These are phyloP conservation scores for Fusarium multiceps DNA, from an alignment of 2,329 filamentous ascomycete species.

Conservation along the genomic window DNA sequence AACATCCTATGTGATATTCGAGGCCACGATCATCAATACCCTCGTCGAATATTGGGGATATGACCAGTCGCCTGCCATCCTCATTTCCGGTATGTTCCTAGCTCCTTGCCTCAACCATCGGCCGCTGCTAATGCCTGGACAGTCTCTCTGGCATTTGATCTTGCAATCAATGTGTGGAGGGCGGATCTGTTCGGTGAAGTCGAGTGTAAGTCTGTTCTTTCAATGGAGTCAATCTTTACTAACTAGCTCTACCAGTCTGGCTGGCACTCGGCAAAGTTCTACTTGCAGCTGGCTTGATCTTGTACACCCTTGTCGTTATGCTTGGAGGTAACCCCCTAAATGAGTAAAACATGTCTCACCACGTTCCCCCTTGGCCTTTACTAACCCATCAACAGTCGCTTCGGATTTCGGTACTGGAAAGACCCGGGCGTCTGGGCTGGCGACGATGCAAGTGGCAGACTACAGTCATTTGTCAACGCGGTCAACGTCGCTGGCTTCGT, in stretches of 20 bases:
- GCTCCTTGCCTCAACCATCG: too few species aligned
- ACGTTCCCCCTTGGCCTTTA: too few species aligned
- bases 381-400: conserved; percentile 58
- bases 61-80: not conserved
- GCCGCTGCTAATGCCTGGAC: too few species aligned
- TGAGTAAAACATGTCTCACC: not conserved
- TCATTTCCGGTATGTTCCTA: too few species aligned
- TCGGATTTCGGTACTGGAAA: conserved; percentile 75
- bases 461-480: not conserved
- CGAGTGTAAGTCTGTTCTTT: too few species aligned
- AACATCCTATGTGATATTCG: not conserved
- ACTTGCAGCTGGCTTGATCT: conserved; percentile 73
- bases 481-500: conserved; percentile 54
- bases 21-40: not conserved
- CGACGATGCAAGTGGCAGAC: not conserved
- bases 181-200: not conserved
- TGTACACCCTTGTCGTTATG: conserved; percentile 81
- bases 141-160: not conserved
- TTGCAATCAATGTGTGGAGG: not conserved
- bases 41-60: not conserved
- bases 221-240: too few species aligned
- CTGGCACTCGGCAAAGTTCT: conserved; percentile 70
- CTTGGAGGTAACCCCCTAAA: conserved; percentile 74
- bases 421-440: conserved; percentile 27
- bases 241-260: conserved; percentile 65